phyloP scores from a whole-genome alignment of 2,329 filamentous ascomycete species.

The Talaromyces sp. region DNA sequence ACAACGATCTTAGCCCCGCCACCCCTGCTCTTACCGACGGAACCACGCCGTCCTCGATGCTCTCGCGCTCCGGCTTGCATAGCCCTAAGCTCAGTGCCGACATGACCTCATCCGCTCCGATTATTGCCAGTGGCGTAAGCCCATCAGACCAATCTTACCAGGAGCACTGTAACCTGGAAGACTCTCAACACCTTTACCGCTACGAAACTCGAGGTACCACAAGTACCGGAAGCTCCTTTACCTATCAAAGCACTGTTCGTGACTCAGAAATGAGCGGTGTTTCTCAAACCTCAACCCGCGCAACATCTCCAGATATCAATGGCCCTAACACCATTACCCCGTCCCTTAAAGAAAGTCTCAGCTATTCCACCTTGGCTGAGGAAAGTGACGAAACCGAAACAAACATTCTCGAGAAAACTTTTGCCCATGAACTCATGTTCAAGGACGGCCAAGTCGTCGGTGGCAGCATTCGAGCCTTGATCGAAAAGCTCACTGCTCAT shows the following conservation, averaged over 20 bases:
- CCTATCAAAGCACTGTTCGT: slow-evolving; percentile 65
- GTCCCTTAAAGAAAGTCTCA: slow-evolving; percentile 65
- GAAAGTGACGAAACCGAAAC: slow-evolving; percentile 75
- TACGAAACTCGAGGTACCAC: slow-evolving; percentile 66
- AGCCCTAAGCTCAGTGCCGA: slow-evolving; percentile 25
- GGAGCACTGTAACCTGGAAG: slow-evolving; percentile 28
- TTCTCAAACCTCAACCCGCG: slow-evolving; percentile 79
- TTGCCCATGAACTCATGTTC: slow-evolving; percentile 85
- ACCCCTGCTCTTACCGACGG: slow-evolving; percentile 34
- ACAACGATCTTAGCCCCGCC: slow-evolving; percentile 24
- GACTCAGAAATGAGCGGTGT: slow-evolving; percentile 76
- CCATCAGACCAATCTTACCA: slow-evolving; percentile 29
- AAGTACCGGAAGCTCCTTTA: slow-evolving; percentile 72
- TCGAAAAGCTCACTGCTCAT: slow-evolving; percentile 91
- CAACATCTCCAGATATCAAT: slow-evolving; percentile 73
- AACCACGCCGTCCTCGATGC: slow-evolving; percentile 35
- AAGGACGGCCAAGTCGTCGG: slow-evolving; percentile 94
- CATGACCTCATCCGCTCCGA: slow-evolving; percentile 20
- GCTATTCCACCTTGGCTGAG: slow-evolving; percentile 61
- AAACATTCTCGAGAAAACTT: slow-evolving; percentile 85
- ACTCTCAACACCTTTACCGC: slow-evolving; percentile 38
- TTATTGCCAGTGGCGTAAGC: slow-evolving; percentile 22
- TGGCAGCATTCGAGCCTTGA: slow-evolving; percentile 79
- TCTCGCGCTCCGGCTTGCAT: slow-evolving; percentile 36
- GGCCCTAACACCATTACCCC: slow-evolving; percentile 52